Evolutionary conservation across 1,284 basidiomycete species (phyloP), one percentile per base, ranked within the genome.

Genomic region (Malassezia brasiliensis): DNA sequence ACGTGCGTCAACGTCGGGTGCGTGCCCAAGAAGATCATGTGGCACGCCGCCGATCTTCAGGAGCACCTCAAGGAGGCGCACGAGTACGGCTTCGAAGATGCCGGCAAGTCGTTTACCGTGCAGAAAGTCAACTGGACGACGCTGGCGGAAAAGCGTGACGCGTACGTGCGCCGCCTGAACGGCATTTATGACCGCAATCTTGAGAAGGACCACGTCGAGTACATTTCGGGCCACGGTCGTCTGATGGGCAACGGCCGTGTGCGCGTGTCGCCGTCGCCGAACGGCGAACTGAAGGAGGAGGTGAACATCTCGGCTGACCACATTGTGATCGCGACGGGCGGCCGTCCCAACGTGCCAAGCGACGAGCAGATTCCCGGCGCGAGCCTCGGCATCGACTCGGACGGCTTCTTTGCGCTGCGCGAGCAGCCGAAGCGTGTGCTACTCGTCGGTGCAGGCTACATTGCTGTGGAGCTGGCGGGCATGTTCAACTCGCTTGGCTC

Each of bases 361-460:
- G 88, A 96, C 32, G 79, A 85, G 17, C 68, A 83, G 42, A 85
- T 98, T 55, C 89, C 90, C 14, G 94, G 93, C 31, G 89, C 90
- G 9, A 83, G 82, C 34, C 82, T 90, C 55, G 94, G 90, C 39
- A 91, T 90, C 68, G 79, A 85, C 76, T 94, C 89, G 19, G 94
- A 99, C 76, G 90, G 90, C 10, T 99, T 98, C 80, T 99, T 99
- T 70, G 88, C 84, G 40, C 82, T 98, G 44, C 82, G 83, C 66
- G 81, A 86, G 59, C 89, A 94, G 76, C 93, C 93, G 12, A 88
- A 86, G 77, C 83, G 90, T 53, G 90, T 94, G 31, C 90, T 85
- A 2, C 86, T 98, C 56, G 85, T 96, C 37, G 93, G 93, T 47
- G 93, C 93, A 17, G 93, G 93, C 4, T 98, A 98, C 77, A 98